Base-by-base conservation (phyloP, 2,329 filamentous ascomycete genomes). In the Ascomycota sp. region DNA sequence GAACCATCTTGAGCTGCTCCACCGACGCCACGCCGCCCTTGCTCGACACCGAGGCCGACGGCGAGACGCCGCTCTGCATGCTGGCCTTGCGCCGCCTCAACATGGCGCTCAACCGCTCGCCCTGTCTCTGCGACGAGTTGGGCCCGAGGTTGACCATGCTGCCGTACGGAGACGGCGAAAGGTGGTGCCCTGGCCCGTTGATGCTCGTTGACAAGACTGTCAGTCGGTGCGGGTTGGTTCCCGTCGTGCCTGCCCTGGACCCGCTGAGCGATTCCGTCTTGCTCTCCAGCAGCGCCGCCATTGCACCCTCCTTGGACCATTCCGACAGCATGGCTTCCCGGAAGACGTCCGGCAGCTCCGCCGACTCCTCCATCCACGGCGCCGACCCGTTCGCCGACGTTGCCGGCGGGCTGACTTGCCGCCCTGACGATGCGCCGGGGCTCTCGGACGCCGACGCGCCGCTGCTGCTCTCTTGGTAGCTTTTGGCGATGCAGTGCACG, bases 231-330 rank as follows among this genome's bases (percentile, higher is more conserved):
- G 59, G 40, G 45, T 55, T 40, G 9, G 62, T 64, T 12, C 47
- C 59, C 31, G 59, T 62, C 8, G 69, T 78, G 25, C 68, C 75
- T 2, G 67, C 63, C 37, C 69, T 71, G 3, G 82, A 91, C 15
- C 81, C 82, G 31, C 61, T 78, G 32, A 91, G 56, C 4, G 82
- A 92, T 9, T 69, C 67, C 1, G 78, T 69, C 41, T 75, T 79
- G 41, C 73, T 73, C 29, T 62, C 67, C 32, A 78, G 69, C 34
- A 80, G 63, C 23, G 68, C 61, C 8, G 73, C 66, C 30, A 89
- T 56, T 21, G 77, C 78, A 10, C 60, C 54, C 15, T 92, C 83
- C 43, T 74, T 73, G 24, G 71, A 76, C 86, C 86, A 94, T 28
- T 79, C 69, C 13, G 67, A 59, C 33, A 82, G 56, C 66, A 94